phyloP scores from a whole-genome alignment of 495 filamentous ascomycete species.

The Lasiosphaeris hirsuta region DNA sequence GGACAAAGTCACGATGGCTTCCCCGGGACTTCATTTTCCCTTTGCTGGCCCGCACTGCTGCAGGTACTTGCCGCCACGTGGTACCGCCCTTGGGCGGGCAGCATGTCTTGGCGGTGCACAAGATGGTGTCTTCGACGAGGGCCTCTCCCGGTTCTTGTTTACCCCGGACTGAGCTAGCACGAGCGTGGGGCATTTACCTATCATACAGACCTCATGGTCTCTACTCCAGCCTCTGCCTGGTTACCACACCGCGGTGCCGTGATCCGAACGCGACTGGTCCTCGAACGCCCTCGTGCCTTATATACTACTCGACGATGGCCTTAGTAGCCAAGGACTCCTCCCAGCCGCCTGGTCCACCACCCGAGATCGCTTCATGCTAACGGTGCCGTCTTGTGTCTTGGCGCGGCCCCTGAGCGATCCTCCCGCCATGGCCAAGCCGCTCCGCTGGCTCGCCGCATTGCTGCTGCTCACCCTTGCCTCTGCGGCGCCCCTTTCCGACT shows the following conservation, averaged over 20 bases:
- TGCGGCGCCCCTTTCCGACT: slow-evolving; percentile 6
- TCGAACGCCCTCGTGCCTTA: neutral
- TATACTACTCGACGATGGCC: slow-evolving; percentile 1
- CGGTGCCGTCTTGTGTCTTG: neutral
- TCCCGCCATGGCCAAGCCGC: slow-evolving; percentile 4
- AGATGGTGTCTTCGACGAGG: neutral
- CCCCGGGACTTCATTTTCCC: neutral
- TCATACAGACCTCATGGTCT: too few relatives aligned
- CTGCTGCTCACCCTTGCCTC: slow-evolving; percentile 4
- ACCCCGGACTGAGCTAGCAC: neutral
- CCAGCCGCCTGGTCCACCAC: too few relatives aligned
- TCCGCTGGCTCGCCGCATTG: neutral
- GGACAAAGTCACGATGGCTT: neutral
- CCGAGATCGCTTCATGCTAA: neutral
- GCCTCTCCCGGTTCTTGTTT: slow-evolving; percentile 10
- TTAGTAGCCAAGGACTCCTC: neutral
- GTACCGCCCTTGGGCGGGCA: neutral
- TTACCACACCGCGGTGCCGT: too few relatives aligned
- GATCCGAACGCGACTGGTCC: too few relatives aligned
- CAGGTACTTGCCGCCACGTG: too few relatives aligned
- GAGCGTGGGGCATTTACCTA: too few relatives aligned
- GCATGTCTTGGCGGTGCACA: neutral
- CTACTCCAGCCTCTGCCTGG: too few relatives aligned
- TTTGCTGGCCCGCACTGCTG: too few relatives aligned
- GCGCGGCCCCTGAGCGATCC: neutral